Evolutionary conservation across 257 asterid genomes (phyloP), one percentile per base, ranked within the genome.

Genomic region (Solanum corneliomulleri): DNA sequence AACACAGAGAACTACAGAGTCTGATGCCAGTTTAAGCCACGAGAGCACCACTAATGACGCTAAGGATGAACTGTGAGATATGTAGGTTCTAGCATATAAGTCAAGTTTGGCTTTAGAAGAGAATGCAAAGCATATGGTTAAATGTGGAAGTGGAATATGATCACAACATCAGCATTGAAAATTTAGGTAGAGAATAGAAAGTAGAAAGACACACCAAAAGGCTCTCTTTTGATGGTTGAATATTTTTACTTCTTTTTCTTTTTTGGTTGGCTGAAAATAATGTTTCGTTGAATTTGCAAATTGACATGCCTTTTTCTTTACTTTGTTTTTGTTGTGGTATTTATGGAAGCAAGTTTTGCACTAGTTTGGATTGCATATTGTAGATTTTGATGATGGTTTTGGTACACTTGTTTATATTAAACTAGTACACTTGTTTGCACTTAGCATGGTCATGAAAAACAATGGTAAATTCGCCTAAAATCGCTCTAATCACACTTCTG

Each of bases 41-140:
- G 90, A 90, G 72, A 87, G 88, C 83, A 90, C 87, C 91, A 83
- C 87, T 42, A 74, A 84, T 21, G 90, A 89, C 62, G 89, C 88
- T 86, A 95, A 93, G 91, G 99, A 96, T 87, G 99, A 96, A 89
- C 93, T 94, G 72, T 95, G 90, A 93, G 72, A 52, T 15, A 37
- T 15, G 58, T 64, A 42, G 71, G 25, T 77, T 77, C 84, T 77
- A 77, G 84, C 81, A 27, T 18, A 42, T 35, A 23, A 21, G 21
- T 66, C 58, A 45, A 75, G 77, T 25, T 78, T 52, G 77, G 66
- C 70, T 56, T 37, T 5, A 21, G 31, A 42, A 47, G 2, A 14
- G 37, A 45, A n/a, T 4, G 3, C 21, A 56, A 39, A 76, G 13
- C 62, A 76, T 76, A 25, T 4, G 76, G 4, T n/a, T 13, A 42